Conservation (phyloP, 1,139 yeast species). For the Yamadazyma dendronema region DNA sequence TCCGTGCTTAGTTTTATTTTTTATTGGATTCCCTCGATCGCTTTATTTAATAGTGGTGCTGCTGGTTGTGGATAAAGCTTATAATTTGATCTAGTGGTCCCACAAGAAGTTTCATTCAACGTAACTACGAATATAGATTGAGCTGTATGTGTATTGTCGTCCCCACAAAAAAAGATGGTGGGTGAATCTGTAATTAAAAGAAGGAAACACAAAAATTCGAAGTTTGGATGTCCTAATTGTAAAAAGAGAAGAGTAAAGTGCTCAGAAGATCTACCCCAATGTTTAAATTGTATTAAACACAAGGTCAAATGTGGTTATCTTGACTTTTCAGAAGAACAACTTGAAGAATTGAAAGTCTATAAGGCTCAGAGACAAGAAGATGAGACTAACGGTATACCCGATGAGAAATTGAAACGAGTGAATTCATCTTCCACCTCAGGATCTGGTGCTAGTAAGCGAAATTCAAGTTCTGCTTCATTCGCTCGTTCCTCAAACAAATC, state of each 20-base stretch:
- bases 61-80: too few relatives aligned
- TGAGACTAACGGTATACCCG: neutral
- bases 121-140: too few relatives aligned
- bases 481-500: neutral
- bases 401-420: neutral
- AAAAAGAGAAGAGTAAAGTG: slow-evolving; percentile 46
- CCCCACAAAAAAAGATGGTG: neutral
- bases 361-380: slow-evolving; percentile 1
- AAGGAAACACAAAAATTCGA: slow-evolving; percentile 32
- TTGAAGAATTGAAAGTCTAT: slow-evolving; percentile 25
- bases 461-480: neutral
- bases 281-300: slow-evolving; percentile 43
- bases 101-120: too few relatives aligned
- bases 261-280: slow-evolving; percentile 41
- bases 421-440: neutral
- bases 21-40: too few relatives aligned
- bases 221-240: slow-evolving; percentile 45
- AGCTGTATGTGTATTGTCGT: too few relatives aligned
- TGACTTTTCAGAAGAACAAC: slow-evolving; percentile 33
- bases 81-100: too few relatives aligned
- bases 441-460: neutral
- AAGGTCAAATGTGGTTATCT: slow-evolving; percentile 42
- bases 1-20: neutral
- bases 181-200: slow-evolving; percentile 15
- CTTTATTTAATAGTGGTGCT: too few relatives aligned